A percentile compares a stretch with the other conserved stretches of the same genome.
Conservation (phyloP, 169 alveolate genomes). For the Condylostoma magnum region DNA sequence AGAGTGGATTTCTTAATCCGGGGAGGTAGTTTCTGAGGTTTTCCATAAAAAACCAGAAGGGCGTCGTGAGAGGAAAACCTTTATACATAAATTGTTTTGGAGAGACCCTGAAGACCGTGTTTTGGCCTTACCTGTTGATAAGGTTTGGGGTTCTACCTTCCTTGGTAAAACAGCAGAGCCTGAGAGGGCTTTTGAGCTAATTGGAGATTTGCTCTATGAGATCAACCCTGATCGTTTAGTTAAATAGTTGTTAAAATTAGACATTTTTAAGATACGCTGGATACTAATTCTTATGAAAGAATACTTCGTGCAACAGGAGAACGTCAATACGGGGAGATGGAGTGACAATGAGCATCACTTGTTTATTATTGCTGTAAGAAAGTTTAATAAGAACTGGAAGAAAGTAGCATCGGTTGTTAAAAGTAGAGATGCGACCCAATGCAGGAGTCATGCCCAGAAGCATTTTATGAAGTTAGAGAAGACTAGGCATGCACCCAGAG, state of each 20-base stretch:
- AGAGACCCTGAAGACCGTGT: not conserved
- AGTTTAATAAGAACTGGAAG: not conserved
- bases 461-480: not conserved
- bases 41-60: not conserved
- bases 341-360: not conserved
- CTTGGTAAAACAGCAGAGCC: too few relatives aligned
- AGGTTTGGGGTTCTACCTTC: too few relatives aligned
- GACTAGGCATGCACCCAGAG: too few relatives aligned
- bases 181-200: too few relatives aligned
- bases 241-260: too few relatives aligned
- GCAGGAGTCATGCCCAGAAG: not conserved
- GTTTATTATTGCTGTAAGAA: not conserved
- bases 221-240: too few relatives aligned
- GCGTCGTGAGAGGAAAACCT: not conserved
- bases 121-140: not conserved
- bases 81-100: not conserved
- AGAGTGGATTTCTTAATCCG: conserved; percentile 4
- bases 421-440: not conserved
- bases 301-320: too few relatives aligned
- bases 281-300: too few relatives aligned
- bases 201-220: too few relatives aligned
- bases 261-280: too few relatives aligned
- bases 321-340: not conserved
- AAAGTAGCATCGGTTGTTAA: not conserved
- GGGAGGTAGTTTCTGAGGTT: conserved; percentile 4